phyloP scores from a whole-genome alignment of 257 asterid genomes.

The Verbena officinalis region DNA sequence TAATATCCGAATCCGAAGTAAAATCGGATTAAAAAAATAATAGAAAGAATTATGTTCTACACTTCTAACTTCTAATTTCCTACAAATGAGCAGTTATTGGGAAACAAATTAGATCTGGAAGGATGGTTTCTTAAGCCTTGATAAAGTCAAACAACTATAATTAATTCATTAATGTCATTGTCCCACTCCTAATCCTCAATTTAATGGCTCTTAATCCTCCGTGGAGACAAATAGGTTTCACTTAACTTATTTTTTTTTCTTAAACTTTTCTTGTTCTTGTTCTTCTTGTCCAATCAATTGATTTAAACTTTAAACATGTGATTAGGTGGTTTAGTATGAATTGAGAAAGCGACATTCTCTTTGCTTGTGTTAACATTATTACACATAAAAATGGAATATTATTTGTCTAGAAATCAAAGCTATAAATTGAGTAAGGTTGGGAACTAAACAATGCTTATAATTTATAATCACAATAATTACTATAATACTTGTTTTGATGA shows the following conservation, averaged over 20 bases:
- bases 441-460: background rate
- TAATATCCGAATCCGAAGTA: too few relatives aligned
- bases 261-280: background rate
- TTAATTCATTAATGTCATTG: constrained; percentile 19
- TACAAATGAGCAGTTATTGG: constrained; percentile 8
- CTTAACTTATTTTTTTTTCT: background rate
- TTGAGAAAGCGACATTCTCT: background rate
- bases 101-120: constrained; percentile 24
- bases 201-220: background rate
- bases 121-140: constrained; percentile 28
- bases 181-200: constrained; percentile 22
- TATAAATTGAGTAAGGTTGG: background rate
- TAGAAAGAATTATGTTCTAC: background rate
- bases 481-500: background rate
- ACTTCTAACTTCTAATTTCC: background rate
- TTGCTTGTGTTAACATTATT: background rate
- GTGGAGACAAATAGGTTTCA: background rate
- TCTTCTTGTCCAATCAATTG: background rate
- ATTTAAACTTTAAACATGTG: constrained; percentile 8
- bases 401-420: background rate
- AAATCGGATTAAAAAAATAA: too few relatives aligned
- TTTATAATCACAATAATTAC: background rate
- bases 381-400: background rate
- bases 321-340: constrained; percentile 16
- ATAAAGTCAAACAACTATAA: constrained; percentile 32